Base-by-base conservation (phyloP, 176 grass and related monocot species). In the Leersia perrieri region DNA sequence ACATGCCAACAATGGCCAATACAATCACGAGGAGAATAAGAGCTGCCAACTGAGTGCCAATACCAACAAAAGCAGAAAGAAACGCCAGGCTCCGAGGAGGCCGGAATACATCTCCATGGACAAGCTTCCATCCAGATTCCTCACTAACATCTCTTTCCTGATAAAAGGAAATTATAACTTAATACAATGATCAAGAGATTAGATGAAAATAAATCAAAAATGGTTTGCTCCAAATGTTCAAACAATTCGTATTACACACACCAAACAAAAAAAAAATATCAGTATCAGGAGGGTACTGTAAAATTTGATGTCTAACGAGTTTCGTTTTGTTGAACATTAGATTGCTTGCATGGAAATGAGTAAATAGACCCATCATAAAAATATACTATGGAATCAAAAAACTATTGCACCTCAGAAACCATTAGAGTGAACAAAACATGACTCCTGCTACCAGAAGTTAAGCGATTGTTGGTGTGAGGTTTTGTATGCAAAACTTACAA, bases 91-190 rank as follows among this genome's bases (percentile, higher is more conserved):
- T 84, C 31, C 65, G 45, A 65, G 96, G 87, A 40, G 96, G 88
- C 11, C 96, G 91, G 83, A 99, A 99, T 67, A 99, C 93, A 93
- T 99, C 96, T 80, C 96, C 96, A 79, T 99, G 96, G 57, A 99
- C 93, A 90, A 99, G 88, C 84, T 99, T 99, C 96, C 96, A 99
- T 66, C 96, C 96, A 33, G 96, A 95, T 93, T 99, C 96, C 80
- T 99, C 96, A 80, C 75, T 95, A 80, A 93, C 96, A 91, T 99
- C 96, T 88, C 96, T 84, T 74, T 99, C 96, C 96, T 99, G 78
- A 82, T 44, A 80, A 87, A 74, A 18, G 9, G 27, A 53, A 76
- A 2, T 8, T 20, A 36, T 29, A 70, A 23, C 16, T 84, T 40
- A 74, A 74, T 55, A 65, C 28, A 60, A 16, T 0, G 2, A 61